Evolutionary conservation across 441 rosid genomes (phyloP), one percentile per base, ranked within the genome.

Genomic region (Populus tomentosa): DNA sequence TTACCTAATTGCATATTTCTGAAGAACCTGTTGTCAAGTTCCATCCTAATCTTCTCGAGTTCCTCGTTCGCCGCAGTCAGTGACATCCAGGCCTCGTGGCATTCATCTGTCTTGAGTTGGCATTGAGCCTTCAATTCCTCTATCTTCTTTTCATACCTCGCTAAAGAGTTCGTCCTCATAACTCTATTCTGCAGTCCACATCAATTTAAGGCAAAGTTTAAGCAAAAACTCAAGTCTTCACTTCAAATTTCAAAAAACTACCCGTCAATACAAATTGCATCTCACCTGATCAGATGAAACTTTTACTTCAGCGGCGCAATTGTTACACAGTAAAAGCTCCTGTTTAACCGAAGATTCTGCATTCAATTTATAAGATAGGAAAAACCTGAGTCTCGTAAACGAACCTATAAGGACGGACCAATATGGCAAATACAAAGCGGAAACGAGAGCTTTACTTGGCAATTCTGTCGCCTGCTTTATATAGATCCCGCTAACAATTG

Each of bases 41-140:
- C 97, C 95, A 89, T 89, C 79, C 84, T 86, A 77, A 88, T 87
- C 85, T 89, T 87, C 88, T 88, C 92, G 79, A 91, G 86, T 79
- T 88, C 91, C 85, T 91, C 90, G 84, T 86, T 92, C 64, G 94
- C 86, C 32, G 91, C 80, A 73, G 91, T 83, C 71, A 94, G 80
- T 76, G 97, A 92, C 97, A 92, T 94, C 98, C 98, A 94, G 5
- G 98, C 97, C 82, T 94, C 93, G 68, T 90, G 90, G 76, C 98
- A 94, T 86, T 94, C 98, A 78, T 92, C 83, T 38, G 93, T 74
- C 89, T 94, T 92, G 70, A 64, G 89, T 79, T 88, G 88, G 78
- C 86, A 92, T 67, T 78, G 86, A 70, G 74, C 61, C 26, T 85
- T 85, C 77, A 93, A 89, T 75, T 93, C 95, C 76, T 85, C 81